Evolutionary conservation across 148 eudicot species (phyloP), one percentile per base, ranked within the genome.

Genomic region (Gaultheria prostrata): DNA sequence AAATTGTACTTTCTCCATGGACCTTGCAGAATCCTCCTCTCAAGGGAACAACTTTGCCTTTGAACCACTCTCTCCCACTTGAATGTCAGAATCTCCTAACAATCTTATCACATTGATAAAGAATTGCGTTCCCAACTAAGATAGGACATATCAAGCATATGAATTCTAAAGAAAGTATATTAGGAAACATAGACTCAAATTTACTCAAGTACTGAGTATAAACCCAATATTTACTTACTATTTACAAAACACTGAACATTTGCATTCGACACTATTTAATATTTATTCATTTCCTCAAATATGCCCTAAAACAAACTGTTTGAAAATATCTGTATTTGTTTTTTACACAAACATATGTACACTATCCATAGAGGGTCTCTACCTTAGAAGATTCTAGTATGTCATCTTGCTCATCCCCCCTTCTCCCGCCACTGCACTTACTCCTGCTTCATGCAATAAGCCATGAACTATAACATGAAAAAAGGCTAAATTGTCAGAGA

Each of bases 1-100:
- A 50, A 50, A 77, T 28, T 51, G 61, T 26, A 28, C 43, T 77
- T 77, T 77, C 80, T 77, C 35, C 49, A n/a, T 53, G 80, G 61
- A 51, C 80, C 18, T 28, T 67, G 72, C 72, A 67, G 5, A 39
- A 30, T 67, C 70, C 32, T 63, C 39, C 28, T 67, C 39, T 67
- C 35, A 67, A 67, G 39, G 72, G 72, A 18, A 67, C 39, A 28
- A 67, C 15, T 26, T 65, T 11, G 71, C 71, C 71, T 65, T 12
- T 1, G 72, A 67, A 67, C 72, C 39, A 26, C 0, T 33, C 35
- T 67, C 70, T 28, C 72, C 28, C 15, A 10, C 65, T 57, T 21
- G 24, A 28, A 61, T 61, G 30, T 61, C 30, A 61, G 30, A 61
- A 61, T n/a, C 30, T 61, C 69, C 13, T n/a, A 61, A 8, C 24